Conservation (phyloP, 2,329 filamentous ascomycete genomes). For the Talaromyces sp. region DNA sequence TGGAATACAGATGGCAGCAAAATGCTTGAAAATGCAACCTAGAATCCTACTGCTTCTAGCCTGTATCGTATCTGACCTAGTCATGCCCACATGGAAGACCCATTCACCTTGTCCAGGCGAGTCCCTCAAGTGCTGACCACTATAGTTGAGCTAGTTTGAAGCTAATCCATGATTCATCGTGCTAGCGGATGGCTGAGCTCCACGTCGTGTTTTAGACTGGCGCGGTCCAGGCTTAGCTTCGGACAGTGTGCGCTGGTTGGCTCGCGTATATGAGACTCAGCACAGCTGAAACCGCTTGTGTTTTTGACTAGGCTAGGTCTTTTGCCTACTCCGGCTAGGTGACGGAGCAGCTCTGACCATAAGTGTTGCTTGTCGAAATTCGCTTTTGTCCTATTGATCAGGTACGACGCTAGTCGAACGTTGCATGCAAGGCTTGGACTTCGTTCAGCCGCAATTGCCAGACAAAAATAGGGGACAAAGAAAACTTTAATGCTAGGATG, state of each 20-base stretch:
- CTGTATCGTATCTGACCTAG: not conserved
- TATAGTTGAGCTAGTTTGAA: not conserved
- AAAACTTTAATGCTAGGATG: not conserved
- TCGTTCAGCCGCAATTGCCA: not conserved
- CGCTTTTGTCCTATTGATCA: not conserved
- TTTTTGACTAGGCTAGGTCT: not conserved
- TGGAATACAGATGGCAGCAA: not conserved
- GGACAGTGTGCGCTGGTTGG: not conserved
- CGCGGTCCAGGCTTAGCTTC: not conserved
- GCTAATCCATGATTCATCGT: not conserved
- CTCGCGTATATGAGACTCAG: not conserved
- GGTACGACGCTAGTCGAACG: not conserved
- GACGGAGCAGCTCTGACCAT: not conserved
- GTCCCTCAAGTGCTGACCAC: not conserved
- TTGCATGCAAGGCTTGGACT: not conserved
- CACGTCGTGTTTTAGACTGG: not conserved
- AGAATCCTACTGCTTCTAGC: not conserved
- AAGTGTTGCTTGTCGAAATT: not conserved
- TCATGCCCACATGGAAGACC: not conserved
- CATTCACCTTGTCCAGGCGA: not conserved
- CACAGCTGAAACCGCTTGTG: slow-evolving; percentile 1
- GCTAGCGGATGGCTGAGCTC: not conserved
- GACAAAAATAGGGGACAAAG: not conserved
- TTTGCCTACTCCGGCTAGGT: not conserved
- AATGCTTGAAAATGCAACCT: not conserved